A percentile compares a stretch with the other conserved stretches of the same genome.
phyloP scores from a whole-genome alignment of 768 basidiomycete genomes.

The Chiua virens region DNA sequence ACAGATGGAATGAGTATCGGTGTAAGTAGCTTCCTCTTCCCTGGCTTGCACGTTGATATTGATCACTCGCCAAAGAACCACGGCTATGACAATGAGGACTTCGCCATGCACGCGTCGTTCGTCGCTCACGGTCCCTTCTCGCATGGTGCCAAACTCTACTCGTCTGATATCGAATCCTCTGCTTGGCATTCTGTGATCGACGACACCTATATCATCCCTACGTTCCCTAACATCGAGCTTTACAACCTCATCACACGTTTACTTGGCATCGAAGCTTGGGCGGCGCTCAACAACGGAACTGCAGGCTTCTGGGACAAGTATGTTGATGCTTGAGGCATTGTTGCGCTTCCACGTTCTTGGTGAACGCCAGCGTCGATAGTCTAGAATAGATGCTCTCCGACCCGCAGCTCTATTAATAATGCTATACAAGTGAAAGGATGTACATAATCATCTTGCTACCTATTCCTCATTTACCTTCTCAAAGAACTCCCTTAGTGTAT shows the following conservation, averaged over 20 bases:
- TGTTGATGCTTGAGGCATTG: conserved; percentile 33
- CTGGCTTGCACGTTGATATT: neutral
- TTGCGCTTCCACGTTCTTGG: neutral
- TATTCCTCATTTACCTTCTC: conserved; percentile 74
- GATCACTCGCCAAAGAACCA: conserved; percentile 57
- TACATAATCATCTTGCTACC: neutral
- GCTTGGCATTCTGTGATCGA: conserved; percentile 66
- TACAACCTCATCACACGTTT: conserved; percentile 81
- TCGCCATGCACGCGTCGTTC: conserved; percentile 86
- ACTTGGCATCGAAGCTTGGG: conserved; percentile 56
- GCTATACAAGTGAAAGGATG: neutral
- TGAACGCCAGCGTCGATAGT: neutral
- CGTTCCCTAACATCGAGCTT: conserved; percentile 84
- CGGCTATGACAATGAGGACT: conserved; percentile 81
- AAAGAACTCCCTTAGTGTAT: conserved; percentile 90
- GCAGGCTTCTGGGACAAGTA: conserved; percentile 82
- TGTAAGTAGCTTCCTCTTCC: conserved; percentile 42
- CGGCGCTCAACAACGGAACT: conserved; percentile 75
- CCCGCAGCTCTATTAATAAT: neutral
- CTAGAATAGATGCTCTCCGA: neutral
- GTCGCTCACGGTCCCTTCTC: conserved; percentile 92
- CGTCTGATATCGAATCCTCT: conserved; percentile 7
- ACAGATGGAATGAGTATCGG: conserved; percentile 70
- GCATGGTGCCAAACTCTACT: conserved; percentile 56
- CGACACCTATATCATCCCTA: conserved; percentile 64